Evolutionary conservation across 176 grass and related monocot genomes (phyloP).

Genomic region (Neostapfia colusana): DNA sequence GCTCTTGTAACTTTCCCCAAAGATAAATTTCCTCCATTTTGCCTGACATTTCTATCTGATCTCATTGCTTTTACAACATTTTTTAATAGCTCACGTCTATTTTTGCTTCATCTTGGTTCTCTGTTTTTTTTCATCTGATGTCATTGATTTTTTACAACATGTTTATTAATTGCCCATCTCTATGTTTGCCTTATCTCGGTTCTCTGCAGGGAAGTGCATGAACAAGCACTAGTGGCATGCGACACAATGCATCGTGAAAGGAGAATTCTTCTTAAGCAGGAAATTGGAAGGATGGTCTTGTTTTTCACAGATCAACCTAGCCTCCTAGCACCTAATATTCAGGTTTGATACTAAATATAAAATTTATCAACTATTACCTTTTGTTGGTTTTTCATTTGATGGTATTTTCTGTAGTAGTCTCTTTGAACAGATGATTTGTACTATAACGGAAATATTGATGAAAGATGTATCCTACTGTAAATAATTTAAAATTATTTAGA

Average conservation of each 20-base stretch:
- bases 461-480: neutral
- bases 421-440: neutral
- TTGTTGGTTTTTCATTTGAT: constrained; percentile 5
- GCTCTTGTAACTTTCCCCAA: neutral
- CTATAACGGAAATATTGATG: neutral
- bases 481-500: neutral
- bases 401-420: constrained; percentile 13
- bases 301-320: constrained; percentile 99
- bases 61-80: neutral
- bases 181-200: constrained; percentile 16
- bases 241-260: constrained; percentile 91
- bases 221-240: constrained; percentile 74
- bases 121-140: neutral
- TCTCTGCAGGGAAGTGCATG: constrained; percentile 84
- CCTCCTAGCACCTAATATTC: constrained; percentile 94
- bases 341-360: constrained; percentile 55
- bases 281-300: constrained; percentile 96
- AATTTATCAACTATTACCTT: constrained; percentile 17
- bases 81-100: neutral
- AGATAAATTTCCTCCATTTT: constrained; percentile 4
- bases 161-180: neutral
- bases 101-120: constrained; percentile 14
- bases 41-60: neutral
- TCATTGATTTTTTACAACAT: neutral
- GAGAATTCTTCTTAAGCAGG: constrained; percentile 95